Base-by-base conservation (phyloP, 192 early-diverging fungal species). In the Podila clonocystis region DNA sequence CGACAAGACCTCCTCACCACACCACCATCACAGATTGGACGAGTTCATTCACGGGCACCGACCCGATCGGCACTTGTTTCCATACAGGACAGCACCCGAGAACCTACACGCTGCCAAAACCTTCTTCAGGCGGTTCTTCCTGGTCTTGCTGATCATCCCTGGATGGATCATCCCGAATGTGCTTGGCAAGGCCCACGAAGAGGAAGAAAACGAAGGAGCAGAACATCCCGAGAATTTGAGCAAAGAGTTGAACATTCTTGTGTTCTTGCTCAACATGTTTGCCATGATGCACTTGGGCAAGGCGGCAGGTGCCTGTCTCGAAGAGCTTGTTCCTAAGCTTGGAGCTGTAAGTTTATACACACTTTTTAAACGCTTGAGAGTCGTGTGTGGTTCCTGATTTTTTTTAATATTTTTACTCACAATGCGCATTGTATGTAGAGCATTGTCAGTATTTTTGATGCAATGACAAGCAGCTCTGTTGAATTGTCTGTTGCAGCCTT, bases 391-490 rank as follows among this genome's bases (percentile, higher is more conserved):
- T 49, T 17, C 8, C 15, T 50, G 29, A 0, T 15, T 38, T 30
- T 34, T 8, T 33, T 55, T 66, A n/a, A n/a, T n/a, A n/a, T 66
- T 19, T 0, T 33, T 13, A 22, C 34, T 58, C 30, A 36, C n/a
- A 22, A 22, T n/a, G 11, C 17, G 13, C 20, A 31, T 30, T 33
- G 48, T 50, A 15, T 29, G 1, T 73, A 92, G 86, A 72, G 87
- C 9, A 82, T 95, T 57, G 95, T 95, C 58, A 96, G 93, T 28
- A 86, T 98, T 8, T 83, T 98, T 57, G 74, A 83, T 63, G 89
- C 89, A 0, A 87, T 88, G 31, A 92, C 93, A 50, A 93, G 96
- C 33, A 98, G 97, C 73, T 93, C 93, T 3, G 94, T 97, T 0
- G 94, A 95, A 82, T 82, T 94, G 82, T 22, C 87, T 95, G 62